Base-by-base conservation (phyloP, 805 yeast genomes). In the Nakazawaea ishiwadae region DNA sequence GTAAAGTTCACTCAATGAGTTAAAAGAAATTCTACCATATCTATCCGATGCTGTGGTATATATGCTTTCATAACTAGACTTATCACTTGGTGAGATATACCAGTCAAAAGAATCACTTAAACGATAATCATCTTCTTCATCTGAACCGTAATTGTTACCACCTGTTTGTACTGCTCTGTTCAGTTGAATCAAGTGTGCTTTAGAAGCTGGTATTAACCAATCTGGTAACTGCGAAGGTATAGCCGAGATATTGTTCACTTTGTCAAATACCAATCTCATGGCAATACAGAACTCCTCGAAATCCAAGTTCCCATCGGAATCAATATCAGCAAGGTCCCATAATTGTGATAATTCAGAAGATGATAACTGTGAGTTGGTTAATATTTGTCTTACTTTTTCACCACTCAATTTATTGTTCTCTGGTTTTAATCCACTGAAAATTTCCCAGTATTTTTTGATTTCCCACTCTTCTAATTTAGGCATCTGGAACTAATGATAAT, bases 231-330 rank as follows among this genome's bases (percentile, higher is more conserved):
- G 71, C 18, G 66, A 60, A 1, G 99, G 99, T 5, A 90, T 68
- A 15, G 66, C 61, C 14, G 70, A 51, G 30, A 55, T 50, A 34
- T 63, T 66, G 60, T 93, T 90, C 41, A 93, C 91, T 58, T 84
- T 61, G 58, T 93, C 99, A 58, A 89, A 93, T 34, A 91, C 86
- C 42, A 93, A 72, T 51, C 98, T 75, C 99, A 93, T 93, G 39
- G 97, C 91, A 48, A 93, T 87, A 57, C 97, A 93, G 62, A 93
- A 93, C 65, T 93, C 99, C 63, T 93, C 99, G 60, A 93, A 93
- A 62, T 93, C 99, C 52, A 93, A 71, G 50, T 71, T 69, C 9
- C 96, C 96, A 61, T 93, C 99, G 34, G 79, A 78, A 62, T 93
- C 99, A 42, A 91, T 86, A 59, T 93, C 99, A 2, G 91, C 81